Evolutionary conservation across 352 stramenopile species (phyloP), one percentile per base, ranked within the genome.

Genomic region (Globisporangium nodosum): DNA sequence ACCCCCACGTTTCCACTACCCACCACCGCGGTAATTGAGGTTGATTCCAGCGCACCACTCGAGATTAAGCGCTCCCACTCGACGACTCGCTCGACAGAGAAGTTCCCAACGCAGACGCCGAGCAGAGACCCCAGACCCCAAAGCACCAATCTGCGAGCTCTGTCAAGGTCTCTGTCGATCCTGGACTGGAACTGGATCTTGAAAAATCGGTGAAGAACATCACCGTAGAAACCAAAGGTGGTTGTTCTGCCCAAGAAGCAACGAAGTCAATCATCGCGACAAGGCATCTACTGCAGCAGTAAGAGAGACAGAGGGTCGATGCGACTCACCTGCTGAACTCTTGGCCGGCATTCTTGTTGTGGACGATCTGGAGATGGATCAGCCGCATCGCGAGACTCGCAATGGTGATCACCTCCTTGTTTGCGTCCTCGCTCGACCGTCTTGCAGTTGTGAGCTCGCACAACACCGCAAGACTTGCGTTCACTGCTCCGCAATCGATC

Each of bases 391-490:
- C 20, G 5, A 46, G 49, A 8, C 49, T 21, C 8, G 37, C 39
- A n/a, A 30, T n/a, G 18, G 50, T 15, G n/a, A 45, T 40, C 40
- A 27, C 9, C 20, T 56, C n/a, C 3, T 35, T 1, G 47, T 37
- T 20, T 5, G 16, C 21, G 16, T 7, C 35, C 3, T 54, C n/a
- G 43, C 27, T 54, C 12, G 16, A 33, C 16, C 12, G 15, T 13
- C 20, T 16, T 3, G 15, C 39, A 9, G 63, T 55, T 4, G 45
- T 16, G 13, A 84, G 57, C 1, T 64, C 60, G 54, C 61, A 75
- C n/a, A 82, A 56, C n/a, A 81, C 55, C 20, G 72, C 70, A 18
- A 87, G 58, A 42, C 72, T 69, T 7, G 74, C 74, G 50, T 65
- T 67, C 27, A 83, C 53, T 6, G 58, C 63, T 52, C 66, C 74